Evolutionary conservation across 345 rosid genomes (phyloP).

Genomic region (Lepidium africanum): DNA sequence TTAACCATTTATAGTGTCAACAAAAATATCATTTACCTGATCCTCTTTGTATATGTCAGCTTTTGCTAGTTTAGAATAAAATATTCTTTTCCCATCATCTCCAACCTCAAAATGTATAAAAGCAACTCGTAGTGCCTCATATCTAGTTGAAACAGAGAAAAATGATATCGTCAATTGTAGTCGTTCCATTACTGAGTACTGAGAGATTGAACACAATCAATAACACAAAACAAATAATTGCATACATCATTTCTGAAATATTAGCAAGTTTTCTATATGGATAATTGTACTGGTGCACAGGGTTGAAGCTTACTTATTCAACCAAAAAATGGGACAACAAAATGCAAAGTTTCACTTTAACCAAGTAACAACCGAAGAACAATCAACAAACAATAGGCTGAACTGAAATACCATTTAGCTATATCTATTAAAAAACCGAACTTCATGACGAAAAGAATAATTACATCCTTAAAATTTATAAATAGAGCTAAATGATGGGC

Average conservation of each 20-base stretch:
- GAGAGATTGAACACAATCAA: not conserved
- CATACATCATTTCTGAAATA: not conserved
- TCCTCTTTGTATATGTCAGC: constrained; percentile 98
- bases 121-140: constrained; percentile 96
- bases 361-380: not conserved
- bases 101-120: constrained; percentile 81
- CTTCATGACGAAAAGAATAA: constrained; percentile 9
- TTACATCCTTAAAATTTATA: not conserved
- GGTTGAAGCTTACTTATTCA: not conserved
- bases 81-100: constrained; percentile 57
- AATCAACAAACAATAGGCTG: not conserved
- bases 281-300: not conserved
- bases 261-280: not conserved
- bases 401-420: constrained; percentile 1
- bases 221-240: not conserved
- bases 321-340: not conserved
- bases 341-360: not conserved
- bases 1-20: not conserved
- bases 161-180: not conserved
- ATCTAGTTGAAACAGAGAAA: constrained; percentile 37
- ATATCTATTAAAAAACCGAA: not conserved
- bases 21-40: constrained; percentile 51
- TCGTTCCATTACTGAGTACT: not conserved
- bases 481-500: not conserved
- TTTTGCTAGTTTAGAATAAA: constrained; percentile 86